These are phyloP conservation scores for Skeletonema potamos DNA, from an alignment of 108 stramenopile species.

Conservation along the genomic window DNA sequence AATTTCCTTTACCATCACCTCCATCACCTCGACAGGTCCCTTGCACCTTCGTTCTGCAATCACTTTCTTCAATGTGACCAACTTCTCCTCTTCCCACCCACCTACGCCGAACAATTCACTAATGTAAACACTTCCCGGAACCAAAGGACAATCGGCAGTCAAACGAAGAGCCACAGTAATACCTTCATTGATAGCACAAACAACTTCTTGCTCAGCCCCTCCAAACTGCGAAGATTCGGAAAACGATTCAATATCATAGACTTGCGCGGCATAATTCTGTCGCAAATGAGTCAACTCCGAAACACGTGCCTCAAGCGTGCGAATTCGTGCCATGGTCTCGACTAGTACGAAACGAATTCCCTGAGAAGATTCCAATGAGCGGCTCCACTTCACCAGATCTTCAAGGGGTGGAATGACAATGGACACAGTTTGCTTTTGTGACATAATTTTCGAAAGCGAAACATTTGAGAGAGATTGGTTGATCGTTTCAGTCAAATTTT, in stretches of 20 bases:
- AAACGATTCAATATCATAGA: slow-evolving; percentile 21
- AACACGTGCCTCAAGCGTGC: slow-evolving; percentile 43
- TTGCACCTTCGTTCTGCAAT: slow-evolving; percentile 17
- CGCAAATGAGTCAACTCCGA: slow-evolving; percentile 49
- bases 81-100: slow-evolving; percentile 51
- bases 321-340: slow-evolving; percentile 61
- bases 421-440: slow-evolving; percentile 31
- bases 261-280: slow-evolving; percentile 47
- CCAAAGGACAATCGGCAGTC: slow-evolving; percentile 49
- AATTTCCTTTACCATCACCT: slow-evolving; percentile 42
- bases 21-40: slow-evolving; percentile 56
- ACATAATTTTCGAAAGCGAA: slow-evolving; percentile 37
- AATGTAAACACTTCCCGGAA: slow-evolving; percentile 51
- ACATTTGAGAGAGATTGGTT: slow-evolving; percentile 13
- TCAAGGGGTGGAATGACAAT: slow-evolving; percentile 52
- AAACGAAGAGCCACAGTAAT: slow-evolving; percentile 62
- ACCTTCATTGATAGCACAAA: slow-evolving; percentile 64
- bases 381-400: slow-evolving; percentile 54
- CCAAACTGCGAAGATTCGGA: slow-evolving; percentile 5
- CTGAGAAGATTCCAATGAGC: slow-evolving; percentile 34
- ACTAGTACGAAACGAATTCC: slow-evolving; percentile 62
- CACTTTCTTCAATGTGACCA: slow-evolving; percentile 38
- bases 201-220: slow-evolving; percentile 59
- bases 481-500: background rate
- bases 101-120: slow-evolving; percentile 56